A percentile compares a stretch with the other conserved stretches of the same genome.
These are phyloP conservation scores for Fomitiporia mediterranea DNA, from an alignment of 1,284 basidiomycete genomes.

Conservation along the genomic window DNA sequence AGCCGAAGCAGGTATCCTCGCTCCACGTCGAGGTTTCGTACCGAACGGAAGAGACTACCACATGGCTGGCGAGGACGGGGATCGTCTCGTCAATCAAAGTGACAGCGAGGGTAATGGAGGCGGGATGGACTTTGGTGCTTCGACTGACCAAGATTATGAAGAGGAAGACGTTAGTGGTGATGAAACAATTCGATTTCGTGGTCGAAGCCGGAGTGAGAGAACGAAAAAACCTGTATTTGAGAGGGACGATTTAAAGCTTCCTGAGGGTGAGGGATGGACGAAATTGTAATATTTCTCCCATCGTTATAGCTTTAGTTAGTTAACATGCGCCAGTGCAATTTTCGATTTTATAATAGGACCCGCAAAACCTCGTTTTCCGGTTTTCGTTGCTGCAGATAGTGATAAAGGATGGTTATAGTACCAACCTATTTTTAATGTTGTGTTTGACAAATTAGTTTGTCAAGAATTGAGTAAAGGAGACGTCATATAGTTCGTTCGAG, in stretches of 20 bases:
- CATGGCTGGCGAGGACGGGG: conserved; percentile 28
- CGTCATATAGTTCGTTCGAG: too few relatives aligned
- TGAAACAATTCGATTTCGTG: conserved; percentile 4
- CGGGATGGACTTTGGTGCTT: conserved; percentile 10
- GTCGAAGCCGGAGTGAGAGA: conserved; percentile 19
- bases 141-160: conserved; percentile 23
- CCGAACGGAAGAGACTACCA: conserved; percentile 27
- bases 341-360: too few relatives aligned
- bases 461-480: too few relatives aligned
- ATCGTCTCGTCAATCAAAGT: conserved; percentile 23
- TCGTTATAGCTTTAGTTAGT: too few relatives aligned
- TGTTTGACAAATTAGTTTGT: too few relatives aligned
- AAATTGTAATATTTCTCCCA: too few relatives aligned
- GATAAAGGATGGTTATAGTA: too few relatives aligned
- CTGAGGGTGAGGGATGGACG: conserved; percentile 58
- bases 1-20: conserved; percentile 58
- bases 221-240: conserved; percentile 25
- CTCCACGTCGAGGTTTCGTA: conserved; percentile 50
- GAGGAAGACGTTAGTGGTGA: conserved; percentile 23
- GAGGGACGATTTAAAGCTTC: conserved; percentile 57
- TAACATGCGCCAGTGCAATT: too few relatives aligned
- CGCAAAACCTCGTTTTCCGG: too few relatives aligned
- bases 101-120: conserved; percentile 8
- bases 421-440: too few relatives aligned
- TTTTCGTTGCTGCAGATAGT: too few relatives aligned